Base-by-base conservation (phyloP, 2,329 filamentous ascomycete species). In the Orbilia oligospora region DNA sequence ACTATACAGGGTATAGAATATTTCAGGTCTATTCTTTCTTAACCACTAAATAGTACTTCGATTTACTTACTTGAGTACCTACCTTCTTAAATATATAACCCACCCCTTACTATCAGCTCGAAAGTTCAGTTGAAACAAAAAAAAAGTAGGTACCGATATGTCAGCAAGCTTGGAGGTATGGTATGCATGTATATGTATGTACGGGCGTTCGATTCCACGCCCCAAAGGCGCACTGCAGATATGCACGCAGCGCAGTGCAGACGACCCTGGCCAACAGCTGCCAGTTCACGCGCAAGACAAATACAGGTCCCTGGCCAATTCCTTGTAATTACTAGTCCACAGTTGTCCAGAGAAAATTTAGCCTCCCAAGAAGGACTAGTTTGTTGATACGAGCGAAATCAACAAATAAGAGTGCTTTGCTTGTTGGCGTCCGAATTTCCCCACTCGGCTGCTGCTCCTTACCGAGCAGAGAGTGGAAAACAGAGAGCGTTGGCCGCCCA, bases 381-480 rank as follows among this genome's bases (percentile, higher is more conserved):
- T 22, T 68, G 41, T 49, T 51, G 46, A 41, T 38, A 22, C n/a
- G 53, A 22, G 30, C n/a, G 24, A 67, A 73, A 65, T 68, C 64
- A 75, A 64, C 71, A 68, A 68, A 68, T 71, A 49, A 36, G 55
- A 46, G 22, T 12, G n/a, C 16, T 3, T 3, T 18, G 14, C 24
- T 55, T 38, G 67, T 61, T 71, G 51, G 56, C 44, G 66, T 51
- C n/a, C 38, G 14, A 41, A 20, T 46, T 46, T 77, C 73, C 72
- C 68, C 68, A 77, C 68, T 53, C 30, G 27, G 22, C 46, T 56
- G 53, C 12, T 41, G 38, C 12, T 27, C 14, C n/a, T 16, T 41
- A 6, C 33, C n/a, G 30, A 38, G 30, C 33, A 36, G 30, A 38
- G 30, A 30, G 56, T 22, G 56, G 33, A 38, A n/a, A 58, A 38